These are phyloP conservation scores for Podospora tetraspora DNA, from an alignment of 495 filamentous ascomycete genomes.

Conservation along the genomic window DNA sequence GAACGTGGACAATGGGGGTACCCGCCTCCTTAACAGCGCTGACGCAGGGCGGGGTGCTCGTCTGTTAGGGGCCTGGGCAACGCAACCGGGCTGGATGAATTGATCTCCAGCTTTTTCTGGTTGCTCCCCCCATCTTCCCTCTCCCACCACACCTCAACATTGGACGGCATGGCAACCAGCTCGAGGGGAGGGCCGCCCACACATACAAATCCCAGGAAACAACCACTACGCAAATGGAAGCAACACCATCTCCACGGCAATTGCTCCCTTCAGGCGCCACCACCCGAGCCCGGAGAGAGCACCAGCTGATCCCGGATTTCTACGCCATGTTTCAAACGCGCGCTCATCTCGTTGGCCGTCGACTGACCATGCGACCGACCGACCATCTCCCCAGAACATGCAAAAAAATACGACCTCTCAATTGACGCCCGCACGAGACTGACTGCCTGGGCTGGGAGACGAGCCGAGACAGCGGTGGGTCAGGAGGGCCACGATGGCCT, in stretches of 20 bases:
- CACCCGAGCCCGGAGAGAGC: neutral
- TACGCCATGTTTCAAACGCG: constrained; percentile 3
- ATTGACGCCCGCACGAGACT: constrained; percentile 9
- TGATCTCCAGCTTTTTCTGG: constrained; percentile 1
- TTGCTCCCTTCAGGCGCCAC: constrained; percentile 11
- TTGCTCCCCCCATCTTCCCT: constrained; percentile 5
- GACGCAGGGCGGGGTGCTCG: neutral
- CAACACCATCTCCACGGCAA: constrained; percentile 11
- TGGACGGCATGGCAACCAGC: constrained; percentile 10
- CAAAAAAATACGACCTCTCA: neutral
- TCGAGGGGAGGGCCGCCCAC: neutral
- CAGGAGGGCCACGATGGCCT: constrained; percentile 4
- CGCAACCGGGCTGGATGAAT: constrained; percentile 15
- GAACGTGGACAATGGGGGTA: constrained; percentile 7
- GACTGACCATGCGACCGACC: constrained; percentile 1
- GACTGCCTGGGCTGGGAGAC: neutral
- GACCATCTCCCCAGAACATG: constrained; percentile 2
- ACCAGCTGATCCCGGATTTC: neutral
- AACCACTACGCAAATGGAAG: neutral
- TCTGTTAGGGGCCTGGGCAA: constrained; percentile 17
- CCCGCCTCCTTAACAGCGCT: constrained; percentile 13
- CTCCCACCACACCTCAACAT: neutral
- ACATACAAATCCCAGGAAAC: constrained; percentile 11
- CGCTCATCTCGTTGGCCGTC: constrained; percentile 5
- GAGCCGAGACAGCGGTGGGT: neutral